Base-by-base conservation (phyloP, 495 filamentous ascomycete genomes). In the Penicillium bialowiezense region DNA sequence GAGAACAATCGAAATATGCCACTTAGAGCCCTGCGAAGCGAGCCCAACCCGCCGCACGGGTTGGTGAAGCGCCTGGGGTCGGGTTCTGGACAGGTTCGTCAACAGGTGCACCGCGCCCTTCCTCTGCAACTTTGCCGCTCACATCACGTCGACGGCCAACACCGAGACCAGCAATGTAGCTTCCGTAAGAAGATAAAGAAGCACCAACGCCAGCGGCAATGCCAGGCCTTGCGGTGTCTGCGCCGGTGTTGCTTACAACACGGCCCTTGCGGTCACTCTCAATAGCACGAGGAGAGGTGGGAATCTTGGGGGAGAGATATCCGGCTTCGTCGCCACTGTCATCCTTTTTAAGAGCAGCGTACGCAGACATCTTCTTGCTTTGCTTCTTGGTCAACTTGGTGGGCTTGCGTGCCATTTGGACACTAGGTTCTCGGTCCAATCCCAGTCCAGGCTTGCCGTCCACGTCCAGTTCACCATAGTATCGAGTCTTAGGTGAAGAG, bases 111-210 rank as follows among this genome's bases (percentile, higher is more conserved):
- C 79, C 80, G 33, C 85, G 73, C 1, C 91, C 91, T 67, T 96
- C 91, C 68, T 96, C 91, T 1, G 84, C 91, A 38, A 89, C 70
- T 67, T 89, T 89, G 3, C 90, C 91, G 58, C 89, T 93, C 8
- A 92, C 89, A 56, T 89, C 84, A 42, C 90, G 74, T 55, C 71
- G 64, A 55, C 67, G 69, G 49, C 65, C 73, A 58, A 63, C 73
- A 47, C 64, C 70, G 47, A 73, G 57, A 14, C 74, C 77, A 12
- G 78, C 65, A 19, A 82, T 78, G 51, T 81, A 86, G 58, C 86
- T 70, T 28, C 85, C 63, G 70, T 85, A 56, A 69, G 82, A 62
- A 70, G 67, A 52, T 72, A 59, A 33, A 1, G 68, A 59, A 1
- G 52, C 58, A 19, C 58, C 60, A 18, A 54, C 60, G n/a, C 61